Evolutionary conservation across 2,329 filamentous ascomycete genomes (phyloP).

Genomic region (Diaporthe citri): DNA sequence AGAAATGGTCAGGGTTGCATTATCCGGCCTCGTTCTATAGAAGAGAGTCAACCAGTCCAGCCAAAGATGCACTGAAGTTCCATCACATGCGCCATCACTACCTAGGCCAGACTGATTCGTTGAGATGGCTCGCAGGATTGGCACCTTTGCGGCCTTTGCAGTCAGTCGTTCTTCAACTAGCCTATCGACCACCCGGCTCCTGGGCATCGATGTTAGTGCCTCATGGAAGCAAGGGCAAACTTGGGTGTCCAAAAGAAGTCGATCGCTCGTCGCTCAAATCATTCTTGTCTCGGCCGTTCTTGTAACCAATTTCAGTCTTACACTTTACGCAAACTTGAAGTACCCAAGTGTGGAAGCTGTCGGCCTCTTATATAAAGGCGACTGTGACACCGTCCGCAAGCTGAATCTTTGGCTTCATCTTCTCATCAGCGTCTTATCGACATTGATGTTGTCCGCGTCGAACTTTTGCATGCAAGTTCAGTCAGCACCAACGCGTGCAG

Average conservation of each 20-base stretch:
- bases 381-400: slow-evolving; percentile 41
- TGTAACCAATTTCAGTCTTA: slow-evolving; percentile 42
- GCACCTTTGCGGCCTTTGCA: not conserved
- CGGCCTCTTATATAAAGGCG: slow-evolving; percentile 46
- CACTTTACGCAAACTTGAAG: slow-evolving; percentile 40
- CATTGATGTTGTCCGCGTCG: slow-evolving; percentile 49
- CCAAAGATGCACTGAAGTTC: not conserved
- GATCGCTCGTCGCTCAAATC: slow-evolving; percentile 44
- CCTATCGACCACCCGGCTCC: not conserved
- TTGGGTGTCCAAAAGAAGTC: slow-evolving; percentile 42
- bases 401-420: slow-evolving; percentile 47
- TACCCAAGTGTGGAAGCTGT: slow-evolving; percentile 43
- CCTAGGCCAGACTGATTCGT: not conserved
- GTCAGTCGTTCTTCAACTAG: not conserved
- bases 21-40: not conserved
- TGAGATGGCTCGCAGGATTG: not conserved
- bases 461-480: slow-evolving; percentile 55
- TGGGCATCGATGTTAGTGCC: not conserved
- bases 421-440: slow-evolving; percentile 49
- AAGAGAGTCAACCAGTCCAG: not conserved
- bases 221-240: slow-evolving; percentile 38
- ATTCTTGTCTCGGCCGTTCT: slow-evolving; percentile 46
- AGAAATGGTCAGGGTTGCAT: not conserved
- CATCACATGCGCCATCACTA: too few species aligned
- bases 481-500: slow-evolving; percentile 48